Conservation (phyloP, 208 protist species). For the Acanthamoeba lenticulata region DNA sequence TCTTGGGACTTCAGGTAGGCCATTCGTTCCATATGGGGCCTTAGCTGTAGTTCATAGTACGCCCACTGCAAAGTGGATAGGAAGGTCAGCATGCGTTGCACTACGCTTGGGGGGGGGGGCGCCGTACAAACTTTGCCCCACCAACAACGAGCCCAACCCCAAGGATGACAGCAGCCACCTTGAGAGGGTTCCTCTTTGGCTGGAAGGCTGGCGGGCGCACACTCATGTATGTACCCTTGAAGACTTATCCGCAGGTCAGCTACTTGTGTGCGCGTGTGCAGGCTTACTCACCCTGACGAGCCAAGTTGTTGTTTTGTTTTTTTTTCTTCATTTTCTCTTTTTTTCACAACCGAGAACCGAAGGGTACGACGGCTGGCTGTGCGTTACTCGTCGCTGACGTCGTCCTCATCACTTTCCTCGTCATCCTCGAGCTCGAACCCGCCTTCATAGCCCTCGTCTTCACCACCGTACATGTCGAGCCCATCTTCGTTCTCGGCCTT, state of each 20-base stretch:
- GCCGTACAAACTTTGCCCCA: neutral
- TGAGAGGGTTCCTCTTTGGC: neutral
- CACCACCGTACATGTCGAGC: neutral
- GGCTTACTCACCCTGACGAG: too few species aligned
- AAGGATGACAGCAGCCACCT: neutral
- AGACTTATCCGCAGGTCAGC: neutral
- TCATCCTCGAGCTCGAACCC: neutral
- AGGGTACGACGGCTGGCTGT: too few species aligned
- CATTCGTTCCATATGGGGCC: neutral
- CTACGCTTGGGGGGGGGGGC: too few species aligned
- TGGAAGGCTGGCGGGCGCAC: neutral
- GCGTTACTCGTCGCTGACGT: neutral
- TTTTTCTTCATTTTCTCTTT: too few species aligned
- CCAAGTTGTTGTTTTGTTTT: too few species aligned
- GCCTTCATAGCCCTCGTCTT: neutral
- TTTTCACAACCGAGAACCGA: too few species aligned
- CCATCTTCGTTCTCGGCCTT: neutral
- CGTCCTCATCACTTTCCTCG: neutral
- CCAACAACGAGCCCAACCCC: neutral
- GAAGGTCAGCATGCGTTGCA: neutral
- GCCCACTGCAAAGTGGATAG: neutral
- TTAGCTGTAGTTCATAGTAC: neutral
- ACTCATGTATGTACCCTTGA: neutral
- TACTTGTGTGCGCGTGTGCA: neutral
- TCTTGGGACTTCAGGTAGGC: slow-evolving; percentile 10